These are phyloP conservation scores for Penicillium egyptiacum DNA, from an alignment of 495 filamentous ascomycete genomes.

Conservation along the genomic window DNA sequence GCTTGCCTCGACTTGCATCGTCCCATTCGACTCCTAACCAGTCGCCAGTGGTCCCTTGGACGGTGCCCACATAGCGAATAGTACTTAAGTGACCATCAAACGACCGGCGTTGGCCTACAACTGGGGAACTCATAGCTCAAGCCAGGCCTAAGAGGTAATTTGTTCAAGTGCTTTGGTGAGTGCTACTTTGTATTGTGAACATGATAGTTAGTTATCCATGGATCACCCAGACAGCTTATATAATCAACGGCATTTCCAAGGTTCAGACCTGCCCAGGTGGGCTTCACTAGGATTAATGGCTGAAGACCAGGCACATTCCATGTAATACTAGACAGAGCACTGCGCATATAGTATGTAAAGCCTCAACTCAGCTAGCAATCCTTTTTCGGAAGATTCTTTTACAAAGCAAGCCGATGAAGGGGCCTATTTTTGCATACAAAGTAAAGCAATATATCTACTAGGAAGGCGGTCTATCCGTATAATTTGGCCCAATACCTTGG, in stretches of 20 bases:
- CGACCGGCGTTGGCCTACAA: conserved; percentile 63
- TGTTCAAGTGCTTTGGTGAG: conserved; percentile 1
- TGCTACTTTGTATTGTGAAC: not conserved
- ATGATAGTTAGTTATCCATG: too few species aligned
- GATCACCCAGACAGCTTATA: conserved; percentile 23
- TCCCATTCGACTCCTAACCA: conserved; percentile 99
- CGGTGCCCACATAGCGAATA: conserved; percentile 75
- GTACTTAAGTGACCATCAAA: conserved; percentile 76
- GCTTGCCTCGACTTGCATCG: conserved; percentile 79
- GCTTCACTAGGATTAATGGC: not conserved
- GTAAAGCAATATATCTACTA: not conserved
- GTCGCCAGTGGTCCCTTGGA: conserved; percentile 71
- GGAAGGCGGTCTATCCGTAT: not conserved
- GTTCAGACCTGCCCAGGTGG: not conserved
- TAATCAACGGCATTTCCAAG: conserved; percentile 21
- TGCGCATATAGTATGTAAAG: not conserved
- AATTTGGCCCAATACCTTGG: not conserved
- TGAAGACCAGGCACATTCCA: not conserved
- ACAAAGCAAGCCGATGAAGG: not conserved
- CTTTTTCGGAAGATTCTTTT: not conserved
- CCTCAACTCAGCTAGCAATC: not conserved
- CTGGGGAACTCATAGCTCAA: conserved; percentile 14
- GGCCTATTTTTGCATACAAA: not conserved
- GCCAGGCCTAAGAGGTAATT: not conserved
- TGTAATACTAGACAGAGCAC: not conserved